phyloP scores from a whole-genome alignment of 129 eudicot genomes.

The Centella asiatica region DNA sequence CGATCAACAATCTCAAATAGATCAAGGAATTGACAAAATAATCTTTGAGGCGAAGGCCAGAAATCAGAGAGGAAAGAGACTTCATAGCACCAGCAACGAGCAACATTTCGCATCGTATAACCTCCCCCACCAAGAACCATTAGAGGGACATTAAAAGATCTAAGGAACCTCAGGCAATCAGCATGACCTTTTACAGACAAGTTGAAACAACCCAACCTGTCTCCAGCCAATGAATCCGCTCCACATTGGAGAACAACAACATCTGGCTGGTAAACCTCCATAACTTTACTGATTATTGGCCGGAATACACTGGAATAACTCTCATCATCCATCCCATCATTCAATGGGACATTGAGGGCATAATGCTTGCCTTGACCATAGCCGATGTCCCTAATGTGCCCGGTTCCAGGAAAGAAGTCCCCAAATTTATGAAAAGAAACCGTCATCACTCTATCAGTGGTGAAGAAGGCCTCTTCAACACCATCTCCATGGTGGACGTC shows the following conservation, averaged over 20 bases:
- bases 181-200: slow-evolving; percentile 16
- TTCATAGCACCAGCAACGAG: slow-evolving; percentile 18
- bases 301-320: background rate
- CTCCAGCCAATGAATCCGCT: slow-evolving; percentile 11
- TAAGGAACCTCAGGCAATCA: slow-evolving; percentile 2
- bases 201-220: slow-evolving; percentile 13
- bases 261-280: slow-evolving; percentile 13
- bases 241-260: slow-evolving; percentile 15
- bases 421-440: slow-evolving; percentile 3
- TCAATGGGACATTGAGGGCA: background rate
- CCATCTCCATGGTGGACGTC: slow-evolving; percentile 3
- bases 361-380: background rate
- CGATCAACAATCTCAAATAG: too few relatives aligned
- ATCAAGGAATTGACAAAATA: too few relatives aligned
- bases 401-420: background rate
- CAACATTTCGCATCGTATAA: slow-evolving; percentile 2
- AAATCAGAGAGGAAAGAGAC: too few relatives aligned
- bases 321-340: slow-evolving; percentile 5
- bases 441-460: slow-evolving; percentile 3
- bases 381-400: background rate
- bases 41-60: too few relatives aligned
- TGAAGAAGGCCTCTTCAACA: slow-evolving; percentile 1
- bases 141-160: slow-evolving; percentile 18
- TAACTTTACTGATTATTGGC: slow-evolving; percentile 9
- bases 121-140: slow-evolving; percentile 3